Conservation (phyloP, 139 green algal genomes). For the Prasinococcaceae sp. region DNA sequence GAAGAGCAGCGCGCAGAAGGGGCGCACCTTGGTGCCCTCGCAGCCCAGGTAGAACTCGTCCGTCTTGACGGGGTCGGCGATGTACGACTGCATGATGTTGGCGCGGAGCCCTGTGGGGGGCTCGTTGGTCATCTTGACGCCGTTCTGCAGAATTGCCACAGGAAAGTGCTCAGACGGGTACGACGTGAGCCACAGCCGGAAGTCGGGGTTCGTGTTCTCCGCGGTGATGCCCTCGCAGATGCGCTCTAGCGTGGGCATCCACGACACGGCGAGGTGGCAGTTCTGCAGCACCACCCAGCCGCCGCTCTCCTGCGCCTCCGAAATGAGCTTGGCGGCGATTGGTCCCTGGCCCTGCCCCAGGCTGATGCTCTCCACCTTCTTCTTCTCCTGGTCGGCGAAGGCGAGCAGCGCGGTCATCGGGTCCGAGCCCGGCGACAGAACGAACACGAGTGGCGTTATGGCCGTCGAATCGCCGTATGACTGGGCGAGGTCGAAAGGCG, state of each 20-base stretch:
- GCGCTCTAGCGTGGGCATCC: conserved; percentile 59
- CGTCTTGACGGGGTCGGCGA: conserved; percentile 38
- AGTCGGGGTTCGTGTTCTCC: conserved; percentile 19
- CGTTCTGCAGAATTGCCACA: conserved; percentile 50
- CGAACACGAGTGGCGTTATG: conserved; percentile 48
- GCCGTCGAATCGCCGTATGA: conserved; percentile 47
- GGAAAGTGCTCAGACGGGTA: conserved; percentile 51
- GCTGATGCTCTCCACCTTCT: conserved; percentile 23
- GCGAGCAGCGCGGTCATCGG: conserved; percentile 41
- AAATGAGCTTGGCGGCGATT: conserved; percentile 47
- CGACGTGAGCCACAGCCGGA: conserved; percentile 53
- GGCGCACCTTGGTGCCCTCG: neutral
- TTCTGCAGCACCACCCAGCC: conserved; percentile 65
- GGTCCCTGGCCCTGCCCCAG: conserved; percentile 31
- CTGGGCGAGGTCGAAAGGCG: conserved; percentile 33
- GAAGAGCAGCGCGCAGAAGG: conserved; percentile 29
- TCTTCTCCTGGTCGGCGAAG: conserved; percentile 32
- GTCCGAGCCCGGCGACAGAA: conserved; percentile 38
- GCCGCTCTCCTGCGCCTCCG: conserved; percentile 28
- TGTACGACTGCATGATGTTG: conserved; percentile 47
- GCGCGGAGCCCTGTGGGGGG: conserved; percentile 52
- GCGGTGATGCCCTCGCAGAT: conserved; percentile 39
- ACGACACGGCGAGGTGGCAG: conserved; percentile 56
- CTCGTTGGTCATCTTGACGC: conserved; percentile 65
- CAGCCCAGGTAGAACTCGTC: conserved; percentile 20